Evolutionary conservation across 164 flowering plant genomes (phyloP).

Genomic region (Tetrastigma voinierianum): DNA sequence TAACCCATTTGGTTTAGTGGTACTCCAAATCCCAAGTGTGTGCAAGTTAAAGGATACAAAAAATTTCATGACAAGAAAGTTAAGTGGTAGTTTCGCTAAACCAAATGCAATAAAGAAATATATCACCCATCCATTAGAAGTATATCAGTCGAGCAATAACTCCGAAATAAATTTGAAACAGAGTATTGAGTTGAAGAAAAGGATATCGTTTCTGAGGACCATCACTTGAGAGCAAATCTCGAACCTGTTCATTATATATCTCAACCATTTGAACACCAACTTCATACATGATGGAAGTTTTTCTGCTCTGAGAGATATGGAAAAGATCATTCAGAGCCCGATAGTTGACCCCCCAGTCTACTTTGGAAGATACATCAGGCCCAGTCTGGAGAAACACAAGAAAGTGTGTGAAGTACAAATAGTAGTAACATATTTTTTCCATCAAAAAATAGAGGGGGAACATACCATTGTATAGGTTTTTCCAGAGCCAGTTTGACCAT

Average conservation of each 20-base stretch:
- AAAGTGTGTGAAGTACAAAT: background rate
- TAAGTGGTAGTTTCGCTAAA: too few species aligned
- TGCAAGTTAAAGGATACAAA: constrained; percentile 38
- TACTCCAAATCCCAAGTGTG: constrained; percentile 56
- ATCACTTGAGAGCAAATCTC: constrained; percentile 33
- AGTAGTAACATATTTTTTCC: background rate
- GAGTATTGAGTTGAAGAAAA: constrained; percentile 5
- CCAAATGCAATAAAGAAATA: too few species aligned
- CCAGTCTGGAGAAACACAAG: constrained; percentile 26
- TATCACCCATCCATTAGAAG: too few species aligned
- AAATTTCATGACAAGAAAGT: too few species aligned
- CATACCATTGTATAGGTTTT: constrained; percentile 70
- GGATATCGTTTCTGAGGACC: constrained; percentile 46
- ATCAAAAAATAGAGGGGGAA: background rate
- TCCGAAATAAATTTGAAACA: too few species aligned
- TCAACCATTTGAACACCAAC: constrained; percentile 51
- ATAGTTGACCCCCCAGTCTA: constrained; percentile 49
- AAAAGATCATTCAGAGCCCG: constrained; percentile 48
- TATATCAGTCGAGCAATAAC: too few species aligned
- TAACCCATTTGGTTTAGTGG: constrained; percentile 54
- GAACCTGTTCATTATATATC: constrained; percentile 49
- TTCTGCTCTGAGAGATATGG: constrained; percentile 35
- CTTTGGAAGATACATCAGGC: constrained; percentile 27
- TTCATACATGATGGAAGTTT: constrained; percentile 31
- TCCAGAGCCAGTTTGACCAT: constrained; percentile 79